These are phyloP conservation scores for Chytriomyces sp. DNA, from an alignment of 192 early-diverging fungal species.

Conservation along the genomic window DNA sequence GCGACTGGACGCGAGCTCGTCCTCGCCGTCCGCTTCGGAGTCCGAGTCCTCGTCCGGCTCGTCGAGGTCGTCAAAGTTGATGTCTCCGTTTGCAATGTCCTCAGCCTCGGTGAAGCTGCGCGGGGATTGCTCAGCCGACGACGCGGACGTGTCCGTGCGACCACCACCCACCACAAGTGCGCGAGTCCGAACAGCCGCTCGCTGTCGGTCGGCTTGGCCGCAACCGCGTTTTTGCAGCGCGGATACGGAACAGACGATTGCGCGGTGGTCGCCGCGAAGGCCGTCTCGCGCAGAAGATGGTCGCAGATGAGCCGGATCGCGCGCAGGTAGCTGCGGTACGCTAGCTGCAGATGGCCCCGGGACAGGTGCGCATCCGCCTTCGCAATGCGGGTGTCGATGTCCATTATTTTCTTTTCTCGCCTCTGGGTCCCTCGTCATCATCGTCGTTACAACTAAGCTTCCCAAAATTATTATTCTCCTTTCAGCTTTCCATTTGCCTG, in stretches of 20 bases:
- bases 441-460: too few relatives aligned
- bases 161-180: constrained; percentile 20
- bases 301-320: constrained; percentile 25
- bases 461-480: not conserved
- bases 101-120: constrained; percentile 35
- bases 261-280: not conserved
- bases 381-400: constrained; percentile 19
- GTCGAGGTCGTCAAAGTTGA: constrained; percentile 26
- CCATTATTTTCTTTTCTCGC: not conserved
- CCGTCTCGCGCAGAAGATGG: constrained; percentile 1
- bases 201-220: constrained; percentile 5
- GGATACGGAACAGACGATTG: not conserved
- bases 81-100: constrained; percentile 27
- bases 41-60: not conserved
- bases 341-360: constrained; percentile 5
- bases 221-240: constrained; percentile 7
- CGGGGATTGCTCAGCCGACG: too few relatives aligned
- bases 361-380: constrained; percentile 18
- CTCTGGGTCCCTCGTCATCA: too few relatives aligned
- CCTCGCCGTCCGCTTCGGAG: not conserved
- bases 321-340: constrained; percentile 13
- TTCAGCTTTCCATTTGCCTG: not conserved
- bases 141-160: not conserved
- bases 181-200: constrained; percentile 33
- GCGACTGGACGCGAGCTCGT: too few relatives aligned